phyloP scores from a whole-genome alignment of 2,329 filamentous ascomycete genomes.

The Colletotrichum costaricense region DNA sequence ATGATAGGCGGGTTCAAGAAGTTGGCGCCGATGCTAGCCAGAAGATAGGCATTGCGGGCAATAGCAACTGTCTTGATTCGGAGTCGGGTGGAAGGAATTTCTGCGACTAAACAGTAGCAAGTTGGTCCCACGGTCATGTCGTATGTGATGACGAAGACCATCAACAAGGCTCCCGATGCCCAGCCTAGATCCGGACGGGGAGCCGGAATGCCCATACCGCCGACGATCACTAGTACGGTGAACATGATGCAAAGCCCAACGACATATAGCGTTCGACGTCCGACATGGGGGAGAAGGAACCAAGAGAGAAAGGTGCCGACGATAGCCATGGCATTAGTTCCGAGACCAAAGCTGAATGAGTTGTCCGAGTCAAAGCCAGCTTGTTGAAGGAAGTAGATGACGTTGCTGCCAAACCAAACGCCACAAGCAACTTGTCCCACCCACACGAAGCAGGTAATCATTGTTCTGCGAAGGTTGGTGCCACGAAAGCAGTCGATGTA shows the following conservation, averaged over 20 bases:
- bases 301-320: neutral
- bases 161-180: neutral
- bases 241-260: slow-evolving; percentile 51
- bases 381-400: neutral
- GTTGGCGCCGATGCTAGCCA: neutral
- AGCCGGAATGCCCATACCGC: neutral
- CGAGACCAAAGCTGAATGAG: neutral
- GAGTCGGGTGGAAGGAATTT: slow-evolving; percentile 21
- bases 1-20: neutral
- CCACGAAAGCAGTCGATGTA: slow-evolving; percentile 30
- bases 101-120: slow-evolving; percentile 10
- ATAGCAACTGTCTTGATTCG: slow-evolving; percentile 26
- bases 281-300: slow-evolving; percentile 43
- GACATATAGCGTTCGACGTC: slow-evolving; percentile 53
- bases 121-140: neutral
- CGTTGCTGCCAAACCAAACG: neutral
- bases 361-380: neutral
- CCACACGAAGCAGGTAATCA: neutral
- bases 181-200: neutral
- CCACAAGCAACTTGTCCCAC: neutral
- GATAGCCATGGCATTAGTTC: neutral
- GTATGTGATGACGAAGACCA: neutral
- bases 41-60: slow-evolving; percentile 11
- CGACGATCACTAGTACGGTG: slow-evolving; percentile 42
- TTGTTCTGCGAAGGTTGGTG: slow-evolving; percentile 40